Evolutionary conservation across 2,329 filamentous ascomycete genomes (phyloP).

Genomic region (Arachnomyces sp.): DNA sequence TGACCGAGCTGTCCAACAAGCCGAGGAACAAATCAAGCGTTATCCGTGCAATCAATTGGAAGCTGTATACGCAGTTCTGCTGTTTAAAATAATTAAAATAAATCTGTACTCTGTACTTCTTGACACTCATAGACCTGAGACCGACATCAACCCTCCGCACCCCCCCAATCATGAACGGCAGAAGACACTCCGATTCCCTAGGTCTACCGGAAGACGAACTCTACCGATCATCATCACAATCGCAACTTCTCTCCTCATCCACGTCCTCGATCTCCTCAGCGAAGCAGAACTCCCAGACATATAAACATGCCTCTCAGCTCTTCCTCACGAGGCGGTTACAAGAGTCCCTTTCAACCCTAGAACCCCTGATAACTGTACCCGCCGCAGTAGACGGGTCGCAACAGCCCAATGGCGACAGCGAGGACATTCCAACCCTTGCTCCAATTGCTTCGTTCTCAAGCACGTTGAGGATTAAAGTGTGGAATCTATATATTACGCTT

Average conservation of each 20-base stretch:
- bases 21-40: too few relatives aligned
- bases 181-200: too few relatives aligned
- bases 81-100: too few relatives aligned
- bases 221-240: conserved; percentile 31
- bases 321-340: conserved; percentile 90
- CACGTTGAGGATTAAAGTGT: conserved; percentile 84
- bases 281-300: conserved; percentile 76
- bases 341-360: conserved; percentile 76
- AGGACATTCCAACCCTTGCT: conserved; percentile 48
- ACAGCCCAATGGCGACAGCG: conserved; percentile 36
- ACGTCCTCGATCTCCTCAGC: conserved; percentile 49
- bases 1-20: too few relatives aligned
- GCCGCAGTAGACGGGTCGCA: conserved; percentile 21
- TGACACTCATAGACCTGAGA: too few relatives aligned
- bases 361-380: conserved; percentile 66
- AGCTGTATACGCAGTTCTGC: too few relatives aligned
- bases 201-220: conserved; percentile 17
- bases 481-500: conserved; percentile 92
- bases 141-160: too few relatives aligned
- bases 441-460: conserved; percentile 73
- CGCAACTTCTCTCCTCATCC: conserved; percentile 55
- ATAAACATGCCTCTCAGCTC: conserved; percentile 86
- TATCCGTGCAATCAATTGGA: too few relatives aligned
- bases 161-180: too few relatives aligned
- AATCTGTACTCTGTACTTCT: too few relatives aligned